These are phyloP conservation scores for Colletotrichum caudatum DNA, from an alignment of 2,329 filamentous ascomycete species.

Conservation along the genomic window DNA sequence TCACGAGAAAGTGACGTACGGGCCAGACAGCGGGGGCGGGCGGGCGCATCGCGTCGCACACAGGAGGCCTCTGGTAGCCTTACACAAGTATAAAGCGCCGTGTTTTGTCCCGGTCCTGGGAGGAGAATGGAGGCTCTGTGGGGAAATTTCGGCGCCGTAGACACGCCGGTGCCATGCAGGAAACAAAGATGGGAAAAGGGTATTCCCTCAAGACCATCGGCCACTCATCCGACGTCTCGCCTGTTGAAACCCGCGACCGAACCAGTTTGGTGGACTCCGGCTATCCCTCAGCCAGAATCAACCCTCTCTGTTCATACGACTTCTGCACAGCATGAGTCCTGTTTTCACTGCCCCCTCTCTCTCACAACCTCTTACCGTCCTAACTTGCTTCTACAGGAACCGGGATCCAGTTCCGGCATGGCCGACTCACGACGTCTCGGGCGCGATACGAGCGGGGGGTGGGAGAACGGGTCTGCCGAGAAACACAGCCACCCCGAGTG, in stretches of 20 bases:
- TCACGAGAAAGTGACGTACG: conserved; percentile 33
- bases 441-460: conserved; percentile 36
- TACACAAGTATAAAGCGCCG: conserved; percentile 38
- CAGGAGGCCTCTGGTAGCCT: conserved; percentile 35
- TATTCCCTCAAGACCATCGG: neutral
- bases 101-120: conserved; percentile 25
- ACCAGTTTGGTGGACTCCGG: conserved; percentile 25
- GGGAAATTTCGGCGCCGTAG: neutral
- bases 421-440: conserved; percentile 33
- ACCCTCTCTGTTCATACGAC: conserved; percentile 26
- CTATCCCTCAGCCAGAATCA: conserved; percentile 14
- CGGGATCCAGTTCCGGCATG: conserved; percentile 28
- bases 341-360: neutral
- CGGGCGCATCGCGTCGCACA: conserved; percentile 8
- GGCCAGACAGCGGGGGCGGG: conserved; percentile 27
- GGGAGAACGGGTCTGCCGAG: conserved; percentile 36
- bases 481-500: conserved; percentile 41
- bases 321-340: conserved; percentile 13
- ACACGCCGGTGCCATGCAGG: neutral
- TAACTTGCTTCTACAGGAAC: conserved; percentile 12
- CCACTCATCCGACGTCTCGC: neutral
- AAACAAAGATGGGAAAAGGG: conserved; percentile 2
- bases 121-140: neutral
- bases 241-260: conserved; percentile 20
- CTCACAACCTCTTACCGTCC: neutral